phyloP scores from a whole-genome alignment of 164 flowering plant genomes.

The grape (Vitis vinifera) region DNA sequence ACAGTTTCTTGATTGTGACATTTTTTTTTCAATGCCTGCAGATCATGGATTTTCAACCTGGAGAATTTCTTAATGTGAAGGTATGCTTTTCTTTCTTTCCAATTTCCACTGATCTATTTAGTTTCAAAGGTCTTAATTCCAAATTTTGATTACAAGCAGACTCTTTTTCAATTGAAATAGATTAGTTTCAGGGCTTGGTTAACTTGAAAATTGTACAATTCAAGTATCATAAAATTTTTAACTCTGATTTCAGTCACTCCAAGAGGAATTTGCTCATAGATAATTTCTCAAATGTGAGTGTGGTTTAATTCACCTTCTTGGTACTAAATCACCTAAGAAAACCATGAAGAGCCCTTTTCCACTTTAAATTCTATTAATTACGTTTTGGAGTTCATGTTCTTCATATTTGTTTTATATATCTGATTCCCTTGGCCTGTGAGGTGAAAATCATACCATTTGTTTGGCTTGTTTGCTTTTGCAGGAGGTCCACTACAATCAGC shows the following conservation, averaged over 20 bases:
- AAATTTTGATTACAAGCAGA: no score
- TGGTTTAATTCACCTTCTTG: neutral
- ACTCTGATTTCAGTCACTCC: no score
- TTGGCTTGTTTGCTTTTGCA: slow-evolving; percentile 26
- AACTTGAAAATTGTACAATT: no score
- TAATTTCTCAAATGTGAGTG: neutral
- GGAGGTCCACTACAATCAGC: slow-evolving; percentile 99
- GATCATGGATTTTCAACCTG: slow-evolving; percentile 99
- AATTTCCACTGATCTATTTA: neutral
- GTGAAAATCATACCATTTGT: slow-evolving; percentile 1
- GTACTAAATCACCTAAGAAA: neutral
- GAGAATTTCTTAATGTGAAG: slow-evolving; percentile 95
- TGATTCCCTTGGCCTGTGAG: neutral
- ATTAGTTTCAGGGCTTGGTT: no score
- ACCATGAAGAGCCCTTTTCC: neutral
- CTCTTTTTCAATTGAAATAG: no score
- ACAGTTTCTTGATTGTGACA: neutral
- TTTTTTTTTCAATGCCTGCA: slow-evolving; percentile 29
- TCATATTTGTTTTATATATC: neutral
- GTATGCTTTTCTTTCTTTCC: slow-evolving; percentile 30
- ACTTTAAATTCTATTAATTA: neutral
- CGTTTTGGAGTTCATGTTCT: neutral
- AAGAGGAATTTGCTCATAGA: neutral
- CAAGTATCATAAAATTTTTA: neutral
- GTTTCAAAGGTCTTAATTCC: neutral